A percentile compares a stretch with the other conserved stretches of the same genome.
These are phyloP conservation scores for Termitomyces sp. DNA, from an alignment of 1,284 basidiomycete species.

Conservation along the genomic window DNA sequence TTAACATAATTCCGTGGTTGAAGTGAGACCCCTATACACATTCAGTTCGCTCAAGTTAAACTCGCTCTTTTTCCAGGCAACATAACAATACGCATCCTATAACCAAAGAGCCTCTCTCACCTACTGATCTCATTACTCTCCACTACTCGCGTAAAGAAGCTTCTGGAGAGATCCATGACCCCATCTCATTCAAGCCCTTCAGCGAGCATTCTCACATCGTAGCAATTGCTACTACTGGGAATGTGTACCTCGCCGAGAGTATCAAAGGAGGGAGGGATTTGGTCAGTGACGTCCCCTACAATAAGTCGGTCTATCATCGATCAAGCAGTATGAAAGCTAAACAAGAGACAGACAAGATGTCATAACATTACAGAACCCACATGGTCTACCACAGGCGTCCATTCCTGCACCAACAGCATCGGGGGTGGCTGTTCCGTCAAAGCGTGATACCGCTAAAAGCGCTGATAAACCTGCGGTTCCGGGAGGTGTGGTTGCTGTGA, in stretches of 20 bases:
- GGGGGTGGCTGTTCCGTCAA: slow-evolving; percentile 28
- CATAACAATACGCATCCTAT: slow-evolving; percentile 82
- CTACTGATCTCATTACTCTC: slow-evolving; percentile 81
- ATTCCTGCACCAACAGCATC: slow-evolving; percentile 33
- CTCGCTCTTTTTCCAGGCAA: slow-evolving; percentile 39
- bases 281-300: slow-evolving; percentile 80
- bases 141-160: slow-evolving; percentile 79
- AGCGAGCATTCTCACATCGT: slow-evolving; percentile 89
- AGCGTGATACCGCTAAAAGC: slow-evolving; percentile 24
- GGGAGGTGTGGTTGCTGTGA: slow-evolving; percentile 33
- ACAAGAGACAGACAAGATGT: slow-evolving; percentile 66
- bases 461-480: slow-evolving; percentile 13
- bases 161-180: slow-evolving; percentile 82
- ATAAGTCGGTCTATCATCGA: slow-evolving; percentile 47
- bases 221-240: slow-evolving; percentile 84
- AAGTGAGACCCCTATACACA: slow-evolving; percentile 55
- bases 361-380: slow-evolving; percentile 89
- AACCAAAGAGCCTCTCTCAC: slow-evolving; percentile 75
- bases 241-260: slow-evolving; percentile 88
- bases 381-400: slow-evolving; percentile 60
- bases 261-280: slow-evolving; percentile 86
- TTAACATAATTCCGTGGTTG: slow-evolving; percentile 90
- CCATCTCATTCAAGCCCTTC: slow-evolving; percentile 91
- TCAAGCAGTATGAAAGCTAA: slow-evolving; percentile 4
- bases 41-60: slow-evolving; percentile 12